phyloP scores from a whole-genome alignment of 176 grass and related monocot genomes.

The Tuctoria greenei region DNA sequence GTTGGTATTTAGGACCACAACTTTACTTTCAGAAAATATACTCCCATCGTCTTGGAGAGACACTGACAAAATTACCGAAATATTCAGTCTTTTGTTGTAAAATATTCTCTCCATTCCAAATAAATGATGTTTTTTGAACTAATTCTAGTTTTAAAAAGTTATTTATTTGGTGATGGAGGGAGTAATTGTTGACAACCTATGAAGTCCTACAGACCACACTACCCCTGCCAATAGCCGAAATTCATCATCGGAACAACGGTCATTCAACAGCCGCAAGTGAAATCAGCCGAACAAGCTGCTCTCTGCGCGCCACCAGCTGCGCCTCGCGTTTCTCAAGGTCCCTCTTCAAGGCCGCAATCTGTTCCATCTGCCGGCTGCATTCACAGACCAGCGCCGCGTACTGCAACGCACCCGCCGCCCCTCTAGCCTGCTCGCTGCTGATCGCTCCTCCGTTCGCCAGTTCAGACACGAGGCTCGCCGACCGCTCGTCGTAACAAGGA shows the following conservation, averaged over 20 bases:
- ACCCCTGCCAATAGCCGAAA: neutral
- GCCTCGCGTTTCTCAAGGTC: conserved; percentile 28
- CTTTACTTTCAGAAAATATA: neutral
- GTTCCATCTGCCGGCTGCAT: conserved; percentile 23
- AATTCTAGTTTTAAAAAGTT: too few species aligned
- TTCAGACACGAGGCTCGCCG: neutral
- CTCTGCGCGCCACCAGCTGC: conserved; percentile 6
- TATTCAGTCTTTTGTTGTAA: neutral
- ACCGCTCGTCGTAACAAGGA: neutral
- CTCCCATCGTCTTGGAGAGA: neutral
- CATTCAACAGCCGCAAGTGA: neutral
- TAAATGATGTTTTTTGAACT: too few species aligned
- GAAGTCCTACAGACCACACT: neutral
- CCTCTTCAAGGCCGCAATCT: conserved; percentile 8
- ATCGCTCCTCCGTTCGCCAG: neutral
- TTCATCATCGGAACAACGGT: neutral
- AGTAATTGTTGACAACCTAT: neutral
- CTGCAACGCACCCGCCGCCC: neutral
- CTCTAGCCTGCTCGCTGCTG: neutral
- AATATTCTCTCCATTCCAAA: too few species aligned
- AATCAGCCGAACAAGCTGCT: conserved; percentile 1
- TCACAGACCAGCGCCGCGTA: neutral
- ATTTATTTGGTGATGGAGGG: too few species aligned
- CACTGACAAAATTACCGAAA: too few species aligned
- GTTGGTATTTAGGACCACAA: too few species aligned